phyloP scores from a whole-genome alignment of 805 yeast species.

The Nakazawaea molendinolei region DNA sequence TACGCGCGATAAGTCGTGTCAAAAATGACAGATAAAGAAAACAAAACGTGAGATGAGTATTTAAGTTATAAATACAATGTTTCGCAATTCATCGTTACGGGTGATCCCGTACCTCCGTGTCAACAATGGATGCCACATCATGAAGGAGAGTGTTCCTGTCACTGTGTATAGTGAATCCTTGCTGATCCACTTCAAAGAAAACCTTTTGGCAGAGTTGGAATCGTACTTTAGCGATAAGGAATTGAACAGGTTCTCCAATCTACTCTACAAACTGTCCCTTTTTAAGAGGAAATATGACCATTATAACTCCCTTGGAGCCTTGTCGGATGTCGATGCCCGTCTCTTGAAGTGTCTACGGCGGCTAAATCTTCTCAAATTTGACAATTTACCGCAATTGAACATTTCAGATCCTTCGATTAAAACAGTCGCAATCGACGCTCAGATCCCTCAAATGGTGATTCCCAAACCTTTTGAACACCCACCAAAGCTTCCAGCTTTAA shows the following conservation, averaged over 20 bases:
- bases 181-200: neutral
- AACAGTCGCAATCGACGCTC: neutral
- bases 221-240: neutral
- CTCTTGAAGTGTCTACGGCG: neutral
- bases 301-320: neutral
- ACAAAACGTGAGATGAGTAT: no score
- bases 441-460: neutral
- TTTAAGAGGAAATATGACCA: conserved; percentile 1
- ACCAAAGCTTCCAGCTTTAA: neutral
- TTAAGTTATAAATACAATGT: no score
- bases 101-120: conserved; percentile 2
- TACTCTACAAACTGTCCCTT: conserved; percentile 1
- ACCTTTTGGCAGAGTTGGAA: neutral
- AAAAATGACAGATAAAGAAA: no score
- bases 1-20: no score
- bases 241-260: conserved; percentile 2
- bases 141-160: conserved; percentile 4
- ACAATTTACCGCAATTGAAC: neutral
- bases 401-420: neutral
- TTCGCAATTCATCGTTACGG: no score
- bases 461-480: neutral
- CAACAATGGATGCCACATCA: neutral
- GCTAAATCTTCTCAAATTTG: conserved; percentile 2
- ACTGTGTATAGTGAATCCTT: neutral
- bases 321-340: neutral